Conservation (phyloP, 345 rosid genomes). For the Psidium friedrichsthalianum region DNA sequence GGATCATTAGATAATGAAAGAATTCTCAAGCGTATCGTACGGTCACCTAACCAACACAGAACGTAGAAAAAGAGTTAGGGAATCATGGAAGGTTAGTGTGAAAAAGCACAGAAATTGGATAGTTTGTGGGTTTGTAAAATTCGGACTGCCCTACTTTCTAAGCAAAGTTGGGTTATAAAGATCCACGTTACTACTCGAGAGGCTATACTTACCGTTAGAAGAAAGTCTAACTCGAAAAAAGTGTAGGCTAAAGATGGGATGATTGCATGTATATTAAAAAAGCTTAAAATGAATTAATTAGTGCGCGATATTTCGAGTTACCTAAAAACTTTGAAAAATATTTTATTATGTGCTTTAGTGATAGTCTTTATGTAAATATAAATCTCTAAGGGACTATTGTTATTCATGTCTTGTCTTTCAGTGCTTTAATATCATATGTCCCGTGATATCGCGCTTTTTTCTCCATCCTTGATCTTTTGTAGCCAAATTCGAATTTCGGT, state of each 20-base stretch:
- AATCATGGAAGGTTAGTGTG: neutral
- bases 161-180: neutral
- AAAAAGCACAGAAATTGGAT: neutral
- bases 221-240: neutral
- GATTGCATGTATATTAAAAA: fast-evolving
- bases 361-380: neutral
- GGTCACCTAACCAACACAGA: neutral
- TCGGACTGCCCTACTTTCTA: neutral
- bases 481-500: neutral
- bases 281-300: neutral
- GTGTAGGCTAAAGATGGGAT: neutral
- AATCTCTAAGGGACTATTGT: neutral
- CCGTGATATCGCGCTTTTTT: neutral
- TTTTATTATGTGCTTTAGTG: neutral
- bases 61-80: neutral
- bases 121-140: neutral
- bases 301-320: neutral
- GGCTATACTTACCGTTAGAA: neutral
- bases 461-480: neutral
- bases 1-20: neutral
- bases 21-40: neutral
- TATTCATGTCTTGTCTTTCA: neutral
- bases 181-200: neutral
- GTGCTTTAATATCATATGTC: neutral
- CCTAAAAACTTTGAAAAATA: neutral